Base-by-base conservation (phyloP, 345 rosid genomes). In the Aethionema arabicum region DNA sequence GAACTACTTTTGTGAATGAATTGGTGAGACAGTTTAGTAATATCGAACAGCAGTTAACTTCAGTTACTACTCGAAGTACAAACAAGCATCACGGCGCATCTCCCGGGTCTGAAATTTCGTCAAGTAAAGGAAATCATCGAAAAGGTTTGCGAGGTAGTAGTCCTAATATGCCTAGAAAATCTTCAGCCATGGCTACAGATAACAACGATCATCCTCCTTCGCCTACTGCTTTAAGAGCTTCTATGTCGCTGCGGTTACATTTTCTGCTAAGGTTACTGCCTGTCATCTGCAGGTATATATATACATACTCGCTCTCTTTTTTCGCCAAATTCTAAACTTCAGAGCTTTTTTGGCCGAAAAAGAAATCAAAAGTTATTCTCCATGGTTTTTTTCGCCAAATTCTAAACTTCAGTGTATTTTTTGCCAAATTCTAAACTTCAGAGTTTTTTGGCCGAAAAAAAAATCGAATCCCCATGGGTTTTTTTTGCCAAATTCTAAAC, bases 101-200 rank as follows among this genome's bases (percentile, higher is more conserved):
- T 54, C 65, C 89, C 61, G 97, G 86, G 63, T 59, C 78, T 31
- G 99, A 95, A 73, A 79, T 80, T 71, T 67, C 89, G 48, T 72
- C 74, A 48, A 83, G 39, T 70, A 95, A 88, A 78, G 70, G 71
- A 49, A 86, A 59, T 68, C 86, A 52, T 35, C 89, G 97, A 55
- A 95, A 85, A 68, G 87, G 82, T 59, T 77, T 80, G 39, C 82
- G 95, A 58, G 97, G 96, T 67, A 84, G 96, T 53, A 86, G 97
- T 74, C 96, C 96, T 56, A 86, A 86, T 63, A 57, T 83, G 72
- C 83, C 83, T 41, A 85, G 82, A 63, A 84, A 83, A 84, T 78
- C 91, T 60, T 57, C 76, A 55, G 29, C 81, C 11, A 84, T 54
- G 15, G 68, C 73, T 27, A 61, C 73, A 21, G 99, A 93, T 69